Conservation (phyloP, 257 asterid species). For the Solanum dulcamara region DNA sequence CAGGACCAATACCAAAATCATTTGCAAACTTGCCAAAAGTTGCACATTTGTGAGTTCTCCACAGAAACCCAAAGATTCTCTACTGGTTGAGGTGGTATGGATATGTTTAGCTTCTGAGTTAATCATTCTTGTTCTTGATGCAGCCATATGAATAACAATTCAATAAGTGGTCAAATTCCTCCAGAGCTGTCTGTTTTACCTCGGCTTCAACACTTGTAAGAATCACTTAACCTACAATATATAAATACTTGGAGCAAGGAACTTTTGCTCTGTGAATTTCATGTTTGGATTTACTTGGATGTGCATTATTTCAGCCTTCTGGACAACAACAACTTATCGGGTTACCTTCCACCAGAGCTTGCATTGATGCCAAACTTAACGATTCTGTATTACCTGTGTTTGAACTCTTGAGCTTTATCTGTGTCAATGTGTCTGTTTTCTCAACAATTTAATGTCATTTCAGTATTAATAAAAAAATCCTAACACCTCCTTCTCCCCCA, state of each 20-base stretch:
- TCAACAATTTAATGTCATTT: neutral
- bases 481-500: neutral
- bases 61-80: neutral
- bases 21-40: constrained; percentile 58
- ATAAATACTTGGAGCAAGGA: neutral
- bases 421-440: neutral
- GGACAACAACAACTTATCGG: constrained; percentile 88
- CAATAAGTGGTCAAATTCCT: constrained; percentile 86
- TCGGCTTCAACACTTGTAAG: constrained; percentile 84
- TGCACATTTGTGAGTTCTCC: constrained; percentile 54
- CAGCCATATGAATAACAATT: constrained; percentile 99
- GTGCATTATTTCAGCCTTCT: constrained; percentile 54
- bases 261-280: neutral
- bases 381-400: constrained; percentile 45
- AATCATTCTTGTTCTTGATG: constrained; percentile 6
- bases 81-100: neutral
- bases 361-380: constrained; percentile 43
- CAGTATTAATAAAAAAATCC: neutral
- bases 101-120: neutral
- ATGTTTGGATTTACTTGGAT: neutral
- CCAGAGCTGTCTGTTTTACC: constrained; percentile 73
- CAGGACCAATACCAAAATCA: constrained; percentile 73
- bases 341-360: constrained; percentile 78
- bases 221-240: neutral
- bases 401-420: neutral